Conservation (phyloP, 495 filamentous ascomycete species). For the Chaetomium cochliodes region DNA sequence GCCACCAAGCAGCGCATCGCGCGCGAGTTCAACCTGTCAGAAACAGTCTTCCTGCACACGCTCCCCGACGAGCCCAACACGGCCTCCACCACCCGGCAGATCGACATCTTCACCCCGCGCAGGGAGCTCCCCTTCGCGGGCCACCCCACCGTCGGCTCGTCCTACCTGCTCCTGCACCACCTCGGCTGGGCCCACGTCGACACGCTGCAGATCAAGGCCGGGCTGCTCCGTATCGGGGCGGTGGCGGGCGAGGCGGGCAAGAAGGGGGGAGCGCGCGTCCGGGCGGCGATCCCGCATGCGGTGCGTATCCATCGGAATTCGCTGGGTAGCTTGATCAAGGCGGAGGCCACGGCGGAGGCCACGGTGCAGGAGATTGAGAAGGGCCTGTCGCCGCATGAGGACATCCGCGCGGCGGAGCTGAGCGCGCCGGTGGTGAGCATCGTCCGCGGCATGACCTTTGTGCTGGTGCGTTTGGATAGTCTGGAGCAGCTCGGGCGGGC, state of each 20-base stretch:
- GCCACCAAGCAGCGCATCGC: constrained; percentile 64
- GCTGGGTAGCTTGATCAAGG: constrained; percentile 27
- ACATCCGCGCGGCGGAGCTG: constrained; percentile 39
- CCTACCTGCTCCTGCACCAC: constrained; percentile 51
- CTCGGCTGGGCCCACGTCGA: constrained; percentile 36
- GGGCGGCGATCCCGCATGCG: constrained; percentile 63
- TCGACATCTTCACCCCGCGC: constrained; percentile 69
- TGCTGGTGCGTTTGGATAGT: constrained; percentile 52
- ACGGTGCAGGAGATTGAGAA: not conserved
- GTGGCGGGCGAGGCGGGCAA: not conserved
- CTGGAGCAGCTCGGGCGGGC: constrained; percentile 47
- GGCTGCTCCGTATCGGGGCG: constrained; percentile 42
- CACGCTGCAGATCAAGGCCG: constrained; percentile 61
- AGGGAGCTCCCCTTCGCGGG: constrained; percentile 72
- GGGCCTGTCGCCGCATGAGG: constrained; percentile 28
- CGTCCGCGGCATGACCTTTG: constrained; percentile 68
- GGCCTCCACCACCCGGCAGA: constrained; percentile 35
- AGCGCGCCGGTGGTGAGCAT: constrained; percentile 57
- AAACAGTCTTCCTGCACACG: constrained; percentile 75
- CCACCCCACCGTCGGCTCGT: constrained; percentile 73
- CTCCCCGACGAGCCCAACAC: constrained; percentile 19
- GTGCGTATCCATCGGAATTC: constrained; percentile 57
- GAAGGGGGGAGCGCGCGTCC: constrained; percentile 35
- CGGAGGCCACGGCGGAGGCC: not conserved
- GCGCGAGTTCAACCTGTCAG: constrained; percentile 79